These are phyloP conservation scores for Senecio squalidus DNA, from an alignment of 140 eudicot species.

Conservation along the genomic window DNA sequence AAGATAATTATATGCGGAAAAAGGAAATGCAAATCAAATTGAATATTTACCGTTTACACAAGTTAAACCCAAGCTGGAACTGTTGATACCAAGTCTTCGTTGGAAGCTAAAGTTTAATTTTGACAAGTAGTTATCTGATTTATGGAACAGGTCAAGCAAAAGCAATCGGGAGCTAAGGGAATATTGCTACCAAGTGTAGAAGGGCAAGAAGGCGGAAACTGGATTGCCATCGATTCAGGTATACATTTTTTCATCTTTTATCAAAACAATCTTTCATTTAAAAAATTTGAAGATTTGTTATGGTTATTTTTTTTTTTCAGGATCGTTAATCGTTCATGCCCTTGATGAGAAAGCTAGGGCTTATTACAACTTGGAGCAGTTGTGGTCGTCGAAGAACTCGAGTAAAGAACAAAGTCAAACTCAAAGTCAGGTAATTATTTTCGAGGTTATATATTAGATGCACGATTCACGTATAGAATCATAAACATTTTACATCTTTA, in stretches of 20 bases:
- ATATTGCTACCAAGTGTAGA: constrained; percentile 78
- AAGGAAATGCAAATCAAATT: too few relatives aligned
- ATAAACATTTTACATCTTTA: not conserved
- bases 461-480: not conserved
- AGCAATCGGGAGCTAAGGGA: constrained; percentile 65
- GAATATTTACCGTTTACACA: not conserved
- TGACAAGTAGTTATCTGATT: not conserved
- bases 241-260: not conserved
- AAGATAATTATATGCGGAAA: too few relatives aligned
- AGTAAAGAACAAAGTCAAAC: constrained; percentile 27
- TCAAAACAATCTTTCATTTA: not conserved
- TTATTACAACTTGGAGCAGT: constrained; percentile 81
- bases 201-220: constrained; percentile 78
- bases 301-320: too few relatives aligned
- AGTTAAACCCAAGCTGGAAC: not conserved
- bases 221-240: constrained; percentile 96
- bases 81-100: too few relatives aligned
- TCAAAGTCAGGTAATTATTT: constrained; percentile 39
- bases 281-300: too few relatives aligned
- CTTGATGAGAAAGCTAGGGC: constrained; percentile 94
- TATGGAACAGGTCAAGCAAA: constrained; percentile 72
- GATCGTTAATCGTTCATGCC: constrained; percentile 76
- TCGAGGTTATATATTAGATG: not conserved
- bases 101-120: not conserved
- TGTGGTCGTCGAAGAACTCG: constrained; percentile 48